These are phyloP conservation scores for Ceratocystis alfenasii DNA, from an alignment of 2,329 filamentous ascomycete species.

Conservation along the genomic window DNA sequence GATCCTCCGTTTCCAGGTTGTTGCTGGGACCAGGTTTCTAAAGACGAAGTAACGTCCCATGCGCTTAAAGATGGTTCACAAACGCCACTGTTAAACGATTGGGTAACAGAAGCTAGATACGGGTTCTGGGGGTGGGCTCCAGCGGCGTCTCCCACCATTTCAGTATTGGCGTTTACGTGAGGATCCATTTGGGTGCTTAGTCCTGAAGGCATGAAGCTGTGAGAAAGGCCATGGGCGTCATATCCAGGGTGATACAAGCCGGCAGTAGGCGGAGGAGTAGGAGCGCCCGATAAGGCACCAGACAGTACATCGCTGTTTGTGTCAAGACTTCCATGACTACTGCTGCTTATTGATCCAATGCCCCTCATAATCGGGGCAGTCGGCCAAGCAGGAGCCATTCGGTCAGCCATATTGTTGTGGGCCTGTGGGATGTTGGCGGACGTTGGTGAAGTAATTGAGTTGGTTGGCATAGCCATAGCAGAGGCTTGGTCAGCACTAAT, in stretches of 20 bases:
- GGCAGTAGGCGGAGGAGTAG: constrained; percentile 15
- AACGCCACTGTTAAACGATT: constrained; percentile 17
- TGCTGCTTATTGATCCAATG: constrained; percentile 19
- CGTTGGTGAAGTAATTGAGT: constrained; percentile 43
- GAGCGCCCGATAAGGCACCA: constrained; percentile 6
- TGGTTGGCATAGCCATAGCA: constrained; percentile 24
- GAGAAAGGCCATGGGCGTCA: background rate
- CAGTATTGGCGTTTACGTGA: background rate
- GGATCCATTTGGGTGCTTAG: constrained; percentile 14
- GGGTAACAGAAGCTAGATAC: constrained; percentile 13
- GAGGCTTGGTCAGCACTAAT: constrained; percentile 3
- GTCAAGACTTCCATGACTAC: constrained; percentile 20
- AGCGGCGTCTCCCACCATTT: background rate
- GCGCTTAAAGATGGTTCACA: constrained; percentile 9
- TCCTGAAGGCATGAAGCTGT: constrained; percentile 12
- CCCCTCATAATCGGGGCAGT: constrained; percentile 17
- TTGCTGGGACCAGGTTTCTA: constrained; percentile 16
- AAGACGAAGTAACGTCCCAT: constrained; percentile 16
- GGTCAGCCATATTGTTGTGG: background rate
- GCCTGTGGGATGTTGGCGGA: constrained; percentile 27
- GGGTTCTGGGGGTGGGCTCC: background rate
- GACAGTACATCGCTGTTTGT: constrained; percentile 19
- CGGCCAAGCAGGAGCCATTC: constrained; percentile 15
- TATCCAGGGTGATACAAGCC: constrained; percentile 8
- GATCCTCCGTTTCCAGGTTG: constrained; percentile 10